Base-by-base conservation (phyloP, 805 yeast genomes). In the Monosporozyma unispora region DNA sequence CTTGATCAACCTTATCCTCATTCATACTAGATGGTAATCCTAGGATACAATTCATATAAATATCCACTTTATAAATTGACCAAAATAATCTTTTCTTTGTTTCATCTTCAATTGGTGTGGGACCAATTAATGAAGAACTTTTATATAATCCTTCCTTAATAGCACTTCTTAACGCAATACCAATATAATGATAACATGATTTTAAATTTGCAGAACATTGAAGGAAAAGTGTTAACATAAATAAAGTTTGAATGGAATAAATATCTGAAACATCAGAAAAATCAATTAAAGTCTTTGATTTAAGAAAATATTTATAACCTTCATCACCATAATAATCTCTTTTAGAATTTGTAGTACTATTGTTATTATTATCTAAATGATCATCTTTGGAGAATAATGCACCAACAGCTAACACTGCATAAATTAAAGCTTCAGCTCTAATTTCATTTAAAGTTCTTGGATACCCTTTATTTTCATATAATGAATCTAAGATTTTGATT, bases 61-160 rank as follows among this genome's bases (percentile, higher is more conserved):
- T 80, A 61, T 90, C 96, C 84, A 88, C 84, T 63, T 89, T 89
- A 64, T 86, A 84, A 53, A 89, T 82, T 1, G 96, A 84, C 86
- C 91, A 89, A 63, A 89, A 89, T 40, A 90, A 68, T 51, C 96
- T 73, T 65, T 88, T 89, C 52, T 95, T 73, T 1, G 87, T 84
- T 60, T 90, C 96, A 37, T 81, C 71, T 61, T 87, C 95, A 31
- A 89, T 81, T 0, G 90, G 90, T 56, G 84, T 84, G 45, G 76
- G 71, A 56, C 81, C 80, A 14, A 71, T 71, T 55, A 79, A 73
- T 41, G 80, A 71, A 42, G 81, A 73, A 61, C 82, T 84, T 53
- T 95, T 70, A 65, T 89, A 96, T 18, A 87, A 69, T 0, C 96
- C 96, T 56, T 87, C 88, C 55, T 89, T 76, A 43, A 88, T 64